phyloP scores from a whole-genome alignment of 306 rosid genomes.

The Vigna angularis region DNA sequence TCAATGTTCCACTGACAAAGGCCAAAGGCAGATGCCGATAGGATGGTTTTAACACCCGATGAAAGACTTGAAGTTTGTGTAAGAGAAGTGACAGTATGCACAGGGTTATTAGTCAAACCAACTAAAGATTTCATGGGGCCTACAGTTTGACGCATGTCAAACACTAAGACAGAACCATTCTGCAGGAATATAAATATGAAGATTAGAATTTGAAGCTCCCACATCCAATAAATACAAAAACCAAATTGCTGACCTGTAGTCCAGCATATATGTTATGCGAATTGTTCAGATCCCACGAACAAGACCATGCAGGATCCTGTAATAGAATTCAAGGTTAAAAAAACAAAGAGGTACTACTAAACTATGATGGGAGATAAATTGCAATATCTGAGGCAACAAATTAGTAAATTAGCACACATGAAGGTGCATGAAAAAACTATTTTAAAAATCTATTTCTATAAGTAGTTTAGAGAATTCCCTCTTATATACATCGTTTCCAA shows the following conservation, averaged over 20 bases:
- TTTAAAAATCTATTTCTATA: not conserved
- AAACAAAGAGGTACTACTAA: slow-evolving; percentile 1
- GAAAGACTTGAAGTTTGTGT: slow-evolving; percentile 55
- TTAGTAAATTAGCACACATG: not conserved
- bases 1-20: slow-evolving; percentile 78
- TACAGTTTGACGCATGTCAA: slow-evolving; percentile 82
- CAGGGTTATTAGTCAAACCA: slow-evolving; percentile 77
- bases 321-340: slow-evolving; percentile 47
- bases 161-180: slow-evolving; percentile 84
- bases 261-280: slow-evolving; percentile 79
- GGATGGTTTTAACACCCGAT: slow-evolving; percentile 55
- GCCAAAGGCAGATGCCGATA: slow-evolving; percentile 90
- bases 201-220: slow-evolving; percentile 32
- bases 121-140: slow-evolving; percentile 67
- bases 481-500: not conserved
- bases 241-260: slow-evolving; percentile 69
- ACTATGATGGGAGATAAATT: slow-evolving; percentile 20
- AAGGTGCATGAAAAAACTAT: not conserved
- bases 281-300: slow-evolving; percentile 82
- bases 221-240: slow-evolving; percentile 29
- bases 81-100: slow-evolving; percentile 80
- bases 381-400: slow-evolving; percentile 20
- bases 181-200: slow-evolving; percentile 47
- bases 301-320: slow-evolving; percentile 90
- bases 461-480: not conserved